Evolutionary conservation across 2,329 filamentous ascomycete species (phyloP), one percentile per base, ranked within the genome.

Genomic region (Fusarium sublunatum): DNA sequence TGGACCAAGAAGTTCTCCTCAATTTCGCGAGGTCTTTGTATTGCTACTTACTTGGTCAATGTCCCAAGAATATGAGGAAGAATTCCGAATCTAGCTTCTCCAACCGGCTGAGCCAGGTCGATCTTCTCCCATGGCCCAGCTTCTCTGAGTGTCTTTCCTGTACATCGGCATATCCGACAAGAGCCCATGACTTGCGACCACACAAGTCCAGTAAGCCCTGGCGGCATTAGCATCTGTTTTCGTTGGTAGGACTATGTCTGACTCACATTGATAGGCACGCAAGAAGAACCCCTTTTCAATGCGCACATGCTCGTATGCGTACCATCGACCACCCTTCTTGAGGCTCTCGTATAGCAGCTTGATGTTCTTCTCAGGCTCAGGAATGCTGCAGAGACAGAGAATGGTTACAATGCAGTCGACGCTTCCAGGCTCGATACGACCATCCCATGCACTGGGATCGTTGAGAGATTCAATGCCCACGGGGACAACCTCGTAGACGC

Each of bases 321-420:
- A 86, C 86, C 86, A 88, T 34, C 82, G 76, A 0, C 87, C 87
- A 6, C 87, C 87, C 6, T 83, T 82, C 74, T 86, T 88, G 57
- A 89, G 77, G 48, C 83, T 81, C 29, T 77, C 74, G 71, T 88
- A 88, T 28, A 89, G 72, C 61, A 82, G 80, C 53, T 73, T 74
- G 58, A 87, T 81, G 57, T 88, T 85, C 64, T 76, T 74, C 67
- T 84, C 76, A 4, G 85, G 86, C 4, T 86, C 81, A 0, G 87
- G 87, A 46, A 89, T 87, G 65, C 83, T 85, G 77, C 87, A 90
- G 29, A 89, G 77, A 51, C 86, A 88, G 50, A 88, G 76, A 25
- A 89, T 75, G 3, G 84, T 83, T 42, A 89, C 83, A 53, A 89
- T 83, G 72, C 82, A 84, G 65, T 87, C 85, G 15, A 86, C 78